Percentiles rank a stretch among this genome's conserved stretches.
phyloP scores from a whole-genome alignment of 2,329 filamentous ascomycete genomes.

The Microsporum audouinii region DNA sequence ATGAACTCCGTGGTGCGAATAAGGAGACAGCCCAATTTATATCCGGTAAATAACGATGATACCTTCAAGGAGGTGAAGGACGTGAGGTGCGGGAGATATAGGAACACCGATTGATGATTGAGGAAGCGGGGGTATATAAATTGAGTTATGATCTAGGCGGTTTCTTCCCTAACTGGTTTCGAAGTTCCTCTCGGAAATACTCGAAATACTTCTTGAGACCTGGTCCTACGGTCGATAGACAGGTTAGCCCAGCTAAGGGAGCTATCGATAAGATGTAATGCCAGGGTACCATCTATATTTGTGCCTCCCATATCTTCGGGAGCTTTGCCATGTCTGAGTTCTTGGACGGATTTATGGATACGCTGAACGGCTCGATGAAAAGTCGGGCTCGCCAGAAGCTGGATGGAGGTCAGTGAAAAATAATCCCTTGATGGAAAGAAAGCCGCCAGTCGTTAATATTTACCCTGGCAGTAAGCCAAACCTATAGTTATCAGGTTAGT shows the following conservation, averaged over 20 bases:
- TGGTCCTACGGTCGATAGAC: constrained; percentile 3
- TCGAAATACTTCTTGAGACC: constrained; percentile 20
- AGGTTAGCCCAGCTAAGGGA: background rate
- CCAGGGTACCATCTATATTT: constrained; percentile 23
- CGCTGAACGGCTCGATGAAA: constrained; percentile 36
- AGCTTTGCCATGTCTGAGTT: constrained; percentile 31
- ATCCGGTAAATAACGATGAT: background rate
- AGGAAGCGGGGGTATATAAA: background rate
- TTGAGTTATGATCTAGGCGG: constrained; percentile 3
- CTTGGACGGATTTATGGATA: constrained; percentile 33
- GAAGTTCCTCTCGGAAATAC: constrained; percentile 23
- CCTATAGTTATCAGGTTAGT: constrained; percentile 17
- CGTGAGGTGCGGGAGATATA: background rate
- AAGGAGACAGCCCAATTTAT: background rate
- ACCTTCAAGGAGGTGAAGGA: background rate
- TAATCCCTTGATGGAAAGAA: constrained; percentile 27
- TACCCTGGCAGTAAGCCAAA: constrained; percentile 31
- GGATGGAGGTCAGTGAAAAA: constrained; percentile 10
- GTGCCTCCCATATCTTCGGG: constrained; percentile 36
- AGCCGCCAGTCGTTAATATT: constrained; percentile 19
- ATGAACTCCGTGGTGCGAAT: background rate
- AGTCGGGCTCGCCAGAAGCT: constrained; percentile 34
- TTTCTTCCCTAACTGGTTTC: constrained; percentile 19
- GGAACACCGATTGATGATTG: background rate
- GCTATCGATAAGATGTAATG: background rate